These are phyloP conservation scores for Lecanicillium sp. DNA, from an alignment of 2,329 filamentous ascomycete genomes.

Conservation along the genomic window DNA sequence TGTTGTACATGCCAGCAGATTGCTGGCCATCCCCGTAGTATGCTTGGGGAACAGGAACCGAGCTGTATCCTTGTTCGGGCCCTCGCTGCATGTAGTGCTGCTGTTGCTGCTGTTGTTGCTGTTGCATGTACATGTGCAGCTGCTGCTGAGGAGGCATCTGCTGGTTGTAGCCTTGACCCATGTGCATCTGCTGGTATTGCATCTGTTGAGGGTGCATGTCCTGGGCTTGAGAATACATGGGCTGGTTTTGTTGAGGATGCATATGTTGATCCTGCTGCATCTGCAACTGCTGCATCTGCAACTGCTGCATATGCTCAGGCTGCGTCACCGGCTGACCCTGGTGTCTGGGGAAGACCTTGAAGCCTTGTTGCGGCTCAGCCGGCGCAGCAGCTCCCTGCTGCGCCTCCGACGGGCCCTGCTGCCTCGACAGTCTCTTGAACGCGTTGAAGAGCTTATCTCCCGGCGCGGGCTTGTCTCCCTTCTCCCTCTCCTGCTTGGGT, in stretches of 20 bases:
- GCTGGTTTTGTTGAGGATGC: not conserved
- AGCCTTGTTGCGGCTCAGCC: not conserved
- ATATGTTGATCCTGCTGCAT: not conserved
- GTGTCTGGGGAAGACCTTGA: not conserved
- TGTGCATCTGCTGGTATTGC: not conserved
- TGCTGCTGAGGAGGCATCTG: slow-evolving; percentile 12
- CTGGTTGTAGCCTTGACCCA: not conserved
- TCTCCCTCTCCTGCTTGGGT: slow-evolving; percentile 1
- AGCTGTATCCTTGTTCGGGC: too few relatives aligned
- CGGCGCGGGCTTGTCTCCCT: slow-evolving; percentile 13
- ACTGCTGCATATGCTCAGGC: not conserved
- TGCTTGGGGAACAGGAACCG: too few relatives aligned
- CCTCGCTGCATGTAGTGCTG: not conserved
- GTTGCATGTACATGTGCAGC: slow-evolving; percentile 7
- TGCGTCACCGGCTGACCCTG: not conserved
- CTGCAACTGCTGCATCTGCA: not conserved
- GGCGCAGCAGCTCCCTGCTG: slow-evolving; percentile 1
- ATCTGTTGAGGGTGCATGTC: not conserved
- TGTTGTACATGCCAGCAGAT: too few relatives aligned
- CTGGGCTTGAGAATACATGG: too few relatives aligned
- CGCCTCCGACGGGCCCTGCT: slow-evolving; percentile 15
- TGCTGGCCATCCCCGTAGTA: too few relatives aligned
- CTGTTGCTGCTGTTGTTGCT: slow-evolving; percentile 10
- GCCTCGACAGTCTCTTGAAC: slow-evolving; percentile 28
- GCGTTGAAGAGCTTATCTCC: slow-evolving; percentile 26